Conservation (phyloP, 129 eudicot genomes). For the Glebionis coronaria region DNA sequence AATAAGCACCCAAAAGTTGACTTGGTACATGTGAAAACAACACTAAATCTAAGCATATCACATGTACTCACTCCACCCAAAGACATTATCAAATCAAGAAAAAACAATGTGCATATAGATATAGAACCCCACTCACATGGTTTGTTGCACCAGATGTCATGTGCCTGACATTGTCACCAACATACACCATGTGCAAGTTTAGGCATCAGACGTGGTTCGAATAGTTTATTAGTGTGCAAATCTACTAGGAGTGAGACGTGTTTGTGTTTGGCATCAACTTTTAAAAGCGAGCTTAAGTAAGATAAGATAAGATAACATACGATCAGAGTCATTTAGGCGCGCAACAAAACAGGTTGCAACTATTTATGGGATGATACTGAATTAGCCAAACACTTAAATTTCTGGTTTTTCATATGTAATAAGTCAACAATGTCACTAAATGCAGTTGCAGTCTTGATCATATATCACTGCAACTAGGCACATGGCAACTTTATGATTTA, state of each 20-base stretch:
- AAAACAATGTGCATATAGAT: background rate
- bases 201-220: conserved; percentile 13
- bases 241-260: background rate
- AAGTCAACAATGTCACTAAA: no score
- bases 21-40: background rate
- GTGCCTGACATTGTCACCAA: conserved; percentile 22
- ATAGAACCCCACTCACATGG: conserved; percentile 25
- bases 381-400: no score
- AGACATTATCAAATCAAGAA: conserved; percentile 9
- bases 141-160: conserved; percentile 25
- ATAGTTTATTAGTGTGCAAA: conserved; percentile 10
- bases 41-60: background rate
- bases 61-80: conserved; percentile 7
- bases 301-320: no score
- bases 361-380: no score
- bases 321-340: no score
- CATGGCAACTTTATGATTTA: no score
- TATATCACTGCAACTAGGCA: no score
- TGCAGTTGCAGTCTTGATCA: no score
- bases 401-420: no score
- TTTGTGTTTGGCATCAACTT: no score
- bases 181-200: conserved; percentile 25
- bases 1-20: background rate
- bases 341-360: no score
- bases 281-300: no score